Conservation (phyloP, 208 protist species). For the Trypanosoma brucei region DNA sequence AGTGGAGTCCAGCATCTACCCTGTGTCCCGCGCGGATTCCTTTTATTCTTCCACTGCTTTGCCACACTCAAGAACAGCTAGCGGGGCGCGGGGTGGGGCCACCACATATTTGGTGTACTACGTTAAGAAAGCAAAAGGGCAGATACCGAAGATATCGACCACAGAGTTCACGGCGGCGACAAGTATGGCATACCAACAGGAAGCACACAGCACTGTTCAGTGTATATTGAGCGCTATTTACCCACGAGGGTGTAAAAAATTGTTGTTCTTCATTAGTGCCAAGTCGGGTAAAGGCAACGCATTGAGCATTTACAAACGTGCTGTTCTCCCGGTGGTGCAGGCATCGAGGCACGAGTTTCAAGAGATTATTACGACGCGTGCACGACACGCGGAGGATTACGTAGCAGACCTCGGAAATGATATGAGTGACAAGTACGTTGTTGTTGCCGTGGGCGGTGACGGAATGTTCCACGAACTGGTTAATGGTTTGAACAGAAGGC, state of each 20-base stretch:
- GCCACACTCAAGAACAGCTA: neutral
- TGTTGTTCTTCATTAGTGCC: conserved; percentile 72
- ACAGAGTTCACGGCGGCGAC: conserved; percentile 34
- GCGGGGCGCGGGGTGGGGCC: neutral
- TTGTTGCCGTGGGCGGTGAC: conserved; percentile 69
- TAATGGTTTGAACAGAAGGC: conserved; percentile 73
- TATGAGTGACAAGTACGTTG: conserved; percentile 43
- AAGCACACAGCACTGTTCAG: conserved; percentile 25
- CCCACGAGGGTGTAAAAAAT: conserved; percentile 37
- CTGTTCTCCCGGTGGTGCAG: conserved; percentile 61
- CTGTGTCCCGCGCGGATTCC: neutral
- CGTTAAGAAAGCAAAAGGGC: conserved; percentile 24
- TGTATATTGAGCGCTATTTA: conserved; percentile 51
- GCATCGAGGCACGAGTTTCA: conserved; percentile 65
- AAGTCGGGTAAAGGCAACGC: conserved; percentile 72
- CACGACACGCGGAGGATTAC: conserved; percentile 79
- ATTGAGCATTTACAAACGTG: conserved; percentile 38
- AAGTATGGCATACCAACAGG: conserved; percentile 5
- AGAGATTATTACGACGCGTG: conserved; percentile 45
- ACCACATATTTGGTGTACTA: conserved; percentile 54
- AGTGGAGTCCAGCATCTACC: neutral
- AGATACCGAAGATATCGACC: conserved; percentile 38
- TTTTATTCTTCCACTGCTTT: neutral
- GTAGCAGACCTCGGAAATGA: conserved; percentile 59
- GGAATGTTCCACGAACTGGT: conserved; percentile 80